Evolutionary conservation across 257 asterid species (phyloP), one percentile per base, ranked within the genome.

Genomic region (Salvia splendens): DNA sequence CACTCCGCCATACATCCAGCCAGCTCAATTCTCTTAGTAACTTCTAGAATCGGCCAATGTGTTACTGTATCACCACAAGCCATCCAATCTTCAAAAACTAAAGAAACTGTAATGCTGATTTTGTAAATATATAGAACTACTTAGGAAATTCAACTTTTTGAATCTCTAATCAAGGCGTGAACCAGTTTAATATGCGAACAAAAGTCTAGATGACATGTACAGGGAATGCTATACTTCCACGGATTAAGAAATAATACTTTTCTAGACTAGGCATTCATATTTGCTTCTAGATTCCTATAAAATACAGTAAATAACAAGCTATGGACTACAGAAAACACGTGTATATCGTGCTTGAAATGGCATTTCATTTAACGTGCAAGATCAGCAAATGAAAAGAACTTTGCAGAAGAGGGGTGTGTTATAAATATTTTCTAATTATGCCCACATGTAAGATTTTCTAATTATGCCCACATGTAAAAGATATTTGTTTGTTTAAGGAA

Each of bases 381-480:
- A 24, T 60, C 32, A 10, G 9, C 33, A 12, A 12, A 8, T 46
- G 36, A 52, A 61, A 10, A 49, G 32, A 56, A 6, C n/a, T 52
- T 63, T 49, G 36, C 49, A 52, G 35, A 24, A 15, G 8, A 67
- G 20, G 15, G 30, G 30, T 24, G 36, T 6, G 65, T 20, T 15
- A 64, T 63, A 32, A 64, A 49, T n/a, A n/a, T n/a, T n/a, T n/a
- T n/a, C n/a, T n/a, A n/a, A n/a, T n/a, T n/a, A n/a, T n/a, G 53
- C 48, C 68, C n/a, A n/a, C n/a, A n/a, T 4, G 43, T 7, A 62
- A 36, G 42, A 40, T 35, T 68, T 68, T 28, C 65, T 50, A 59
- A 8, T 30, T 61, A 60, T 45, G 40, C 36, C 40, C 30, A 46
- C 69, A 54, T 12, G 65, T 41, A 56, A 47, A 67, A 64, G n/a